phyloP scores from a whole-genome alignment of 2,329 filamentous ascomycete species.

The Fusarium avenaceum region DNA sequence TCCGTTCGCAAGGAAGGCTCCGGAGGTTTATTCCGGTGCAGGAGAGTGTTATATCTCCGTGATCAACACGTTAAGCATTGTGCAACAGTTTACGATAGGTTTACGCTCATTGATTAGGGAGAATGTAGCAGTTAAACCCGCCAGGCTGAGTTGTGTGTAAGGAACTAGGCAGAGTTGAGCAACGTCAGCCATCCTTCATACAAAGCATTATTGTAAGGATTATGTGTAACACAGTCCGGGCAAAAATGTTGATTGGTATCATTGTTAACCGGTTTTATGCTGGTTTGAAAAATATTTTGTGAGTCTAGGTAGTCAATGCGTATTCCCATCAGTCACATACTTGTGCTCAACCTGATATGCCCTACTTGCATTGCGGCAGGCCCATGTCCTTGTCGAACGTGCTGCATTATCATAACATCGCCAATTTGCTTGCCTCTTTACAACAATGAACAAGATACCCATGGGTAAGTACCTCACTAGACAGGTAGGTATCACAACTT shows the following conservation, averaged over 20 bases:
- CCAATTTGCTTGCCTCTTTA: background rate
- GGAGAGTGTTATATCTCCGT: no score
- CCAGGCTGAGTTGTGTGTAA: background rate
- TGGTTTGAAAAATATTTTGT: conserved; percentile 2
- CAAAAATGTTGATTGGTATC: background rate
- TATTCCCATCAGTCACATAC: conserved; percentile 11
- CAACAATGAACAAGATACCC: background rate
- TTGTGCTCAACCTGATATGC: background rate
- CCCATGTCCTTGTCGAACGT: background rate
- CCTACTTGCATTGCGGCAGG: background rate
- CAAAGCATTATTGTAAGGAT: no score
- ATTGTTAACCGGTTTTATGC: conserved; percentile 2
- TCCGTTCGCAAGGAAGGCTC: no score
- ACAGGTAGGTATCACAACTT: no score
- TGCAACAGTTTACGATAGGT: background rate
- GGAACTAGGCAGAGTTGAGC: background rate
- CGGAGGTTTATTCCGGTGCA: no score
- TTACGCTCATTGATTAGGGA: background rate
- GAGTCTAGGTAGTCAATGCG: background rate
- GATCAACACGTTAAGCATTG: background rate
- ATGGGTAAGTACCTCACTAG: no score
- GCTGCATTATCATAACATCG: background rate
- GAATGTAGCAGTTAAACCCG: background rate
- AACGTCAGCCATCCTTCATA: background rate
- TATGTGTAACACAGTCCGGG: background rate